Evolutionary conservation across 1,284 basidiomycete species (phyloP).

Genomic region (Leccinum griseonigrum): DNA sequence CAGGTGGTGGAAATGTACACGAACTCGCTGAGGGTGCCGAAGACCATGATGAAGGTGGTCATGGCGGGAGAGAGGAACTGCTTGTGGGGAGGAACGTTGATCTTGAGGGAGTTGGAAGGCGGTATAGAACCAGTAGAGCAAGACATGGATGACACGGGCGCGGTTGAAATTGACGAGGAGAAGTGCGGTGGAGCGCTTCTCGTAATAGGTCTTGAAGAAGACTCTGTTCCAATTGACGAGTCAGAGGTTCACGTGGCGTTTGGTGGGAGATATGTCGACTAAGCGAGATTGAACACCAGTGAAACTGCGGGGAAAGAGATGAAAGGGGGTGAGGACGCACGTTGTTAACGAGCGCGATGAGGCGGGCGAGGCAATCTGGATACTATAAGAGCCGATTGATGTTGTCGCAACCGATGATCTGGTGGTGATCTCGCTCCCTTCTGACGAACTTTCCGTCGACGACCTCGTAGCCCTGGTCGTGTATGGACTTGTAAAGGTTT

Average conservation of each 20-base stretch:
- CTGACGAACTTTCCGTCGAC: conserved; percentile 94
- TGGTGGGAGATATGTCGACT: conserved; percentile 85
- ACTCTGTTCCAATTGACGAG: conserved; percentile 89
- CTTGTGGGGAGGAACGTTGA: conserved; percentile 74
- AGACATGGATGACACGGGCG: conserved; percentile 91
- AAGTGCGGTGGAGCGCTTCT: conserved; percentile 89
- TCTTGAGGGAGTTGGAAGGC: conserved; percentile 89
- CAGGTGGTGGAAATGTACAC: conserved; percentile 96
- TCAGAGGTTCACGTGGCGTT: conserved; percentile 89
- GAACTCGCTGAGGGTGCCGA: conserved; percentile 89
- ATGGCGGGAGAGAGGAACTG: conserved; percentile 67
- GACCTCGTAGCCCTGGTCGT: conserved; percentile 97
- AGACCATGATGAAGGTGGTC: conserved; percentile 88
- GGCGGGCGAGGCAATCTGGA: conserved; percentile 87
- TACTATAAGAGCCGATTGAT: conserved; percentile 99
- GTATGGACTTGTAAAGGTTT: conserved; percentile 95
- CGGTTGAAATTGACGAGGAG: conserved; percentile 97
- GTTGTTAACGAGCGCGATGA: conserved; percentile 87
- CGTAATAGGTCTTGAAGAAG: conserved; percentile 97
- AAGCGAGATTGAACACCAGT: conserved; percentile 65
- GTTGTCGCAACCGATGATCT: conserved; percentile 98
- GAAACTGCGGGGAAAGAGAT: neutral
- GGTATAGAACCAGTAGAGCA: conserved; percentile 93
- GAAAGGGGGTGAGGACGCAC: conserved; percentile 41
- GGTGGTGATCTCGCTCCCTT: conserved; percentile 92